Evolutionary conservation across 768 basidiomycete species (phyloP), one percentile per base, ranked within the genome.

Genomic region (Tephrocybe rancida): DNA sequence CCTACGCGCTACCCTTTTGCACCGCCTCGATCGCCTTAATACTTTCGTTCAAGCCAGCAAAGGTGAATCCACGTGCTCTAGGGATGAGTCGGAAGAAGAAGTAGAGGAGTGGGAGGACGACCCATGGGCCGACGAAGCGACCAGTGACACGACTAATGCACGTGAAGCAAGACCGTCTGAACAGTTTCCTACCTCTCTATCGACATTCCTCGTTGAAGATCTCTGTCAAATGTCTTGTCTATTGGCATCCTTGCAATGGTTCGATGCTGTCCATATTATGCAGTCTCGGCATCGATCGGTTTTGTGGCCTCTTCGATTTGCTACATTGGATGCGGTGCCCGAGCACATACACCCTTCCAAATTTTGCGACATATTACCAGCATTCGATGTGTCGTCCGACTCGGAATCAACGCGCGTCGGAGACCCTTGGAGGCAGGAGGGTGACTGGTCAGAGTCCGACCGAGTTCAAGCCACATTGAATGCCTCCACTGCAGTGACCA

Each of bases 81-180:
- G 64, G 35, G 72, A 69, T 11, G 75, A 78, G 10, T 70, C 68
- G 9, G 83, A 85, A 48, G 78, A 78, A 50, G 74, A 76, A 19
- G 76, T 77, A 50, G 83, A 83, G 37, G 88, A 87, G 47, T 90
- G 87, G 88, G 83, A 84, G 60, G 89, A 87, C 60, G 87, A 90
- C 65, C 88, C 89, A 11, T 91, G 88, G 88, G 84, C 75, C 32
- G 86, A 90, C 25, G 68, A 62, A 41, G 54, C 62, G 24, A 57
- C 45, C 25, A 27, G 62, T 39, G 63, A 64, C 42, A 68, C 75
- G 0, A 64, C 63, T 32, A 70, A 72, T 41, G 64, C 63, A 21
- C 57, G 61, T 14, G 53, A 66, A 35, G 51, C 69, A 9, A 60
- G 64, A n/a, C 52, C 73, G 11, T 55, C 61, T 30, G 51, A 55